Base-by-base conservation (phyloP, 352 stramenopile species). In the Plasmopara viticola region DNA sequence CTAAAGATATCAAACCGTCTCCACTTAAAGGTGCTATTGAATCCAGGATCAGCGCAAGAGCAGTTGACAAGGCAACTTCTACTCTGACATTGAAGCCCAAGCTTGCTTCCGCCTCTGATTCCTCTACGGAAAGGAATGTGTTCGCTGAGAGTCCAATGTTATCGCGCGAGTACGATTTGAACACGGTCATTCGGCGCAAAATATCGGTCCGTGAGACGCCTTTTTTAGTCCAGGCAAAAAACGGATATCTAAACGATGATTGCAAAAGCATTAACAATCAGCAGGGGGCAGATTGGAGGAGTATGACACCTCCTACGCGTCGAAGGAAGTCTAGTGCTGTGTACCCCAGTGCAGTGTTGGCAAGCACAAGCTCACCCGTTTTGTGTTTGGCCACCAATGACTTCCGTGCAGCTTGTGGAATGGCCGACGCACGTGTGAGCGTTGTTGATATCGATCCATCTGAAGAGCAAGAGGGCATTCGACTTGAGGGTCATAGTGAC, bases 171-270 rank as follows among this genome's bases (percentile, higher is more conserved):
- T 91, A 91, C 44, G 75, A 91, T 42, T 44, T 91, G 17, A 77
- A 91, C 60, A 87, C 73, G 4, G 78, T 91, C 17, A 91, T 89
- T 51, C 70, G 78, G 10, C 69, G 80, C 20, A 89, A 87, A 59
- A 87, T 91, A 71, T 89, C 78, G 20, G 58, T 80, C 5, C 59
- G 73, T 17, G 78, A 86, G 20, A 46, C 61, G 25, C 50, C 58
- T 47, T 50, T 55, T n/a, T 47, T 46, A 7, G 18, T 20, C 5
- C 45, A 35, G n/a, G 40, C 10, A 9, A 55, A 47, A 34, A 35
- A 45, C 25, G 53, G 44, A 33, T 41, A 54, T 5, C 4, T 38
- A 1, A 29, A 46, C 7, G 49, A 39, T 29, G 38, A 55, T 42
- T 34, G 29, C 12, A 25, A 6, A 10, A 44, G 30, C 13, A 44